phyloP scores from a whole-genome alignment of 768 basidiomycete species.

The Hydnomerulius pinastri region DNA sequence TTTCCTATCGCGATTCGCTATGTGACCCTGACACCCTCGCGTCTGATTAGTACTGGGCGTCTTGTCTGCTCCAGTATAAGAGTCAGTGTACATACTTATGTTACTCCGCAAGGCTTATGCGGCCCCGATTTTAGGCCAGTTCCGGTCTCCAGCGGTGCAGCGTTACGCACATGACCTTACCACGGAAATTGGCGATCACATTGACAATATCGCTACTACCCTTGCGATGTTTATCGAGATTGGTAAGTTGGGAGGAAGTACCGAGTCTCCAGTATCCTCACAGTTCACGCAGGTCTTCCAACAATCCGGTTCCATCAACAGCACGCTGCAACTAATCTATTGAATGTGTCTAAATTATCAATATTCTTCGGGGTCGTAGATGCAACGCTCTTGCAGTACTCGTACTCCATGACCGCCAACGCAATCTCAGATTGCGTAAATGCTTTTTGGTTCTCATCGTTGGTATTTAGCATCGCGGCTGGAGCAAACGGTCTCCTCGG shows the following conservation, averaged over 20 bases:
- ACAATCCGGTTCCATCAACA: constrained; percentile 55
- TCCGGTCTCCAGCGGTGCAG: constrained; percentile 50
- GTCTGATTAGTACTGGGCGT: constrained; percentile 49
- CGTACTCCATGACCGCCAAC: constrained; percentile 32
- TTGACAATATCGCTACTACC: constrained; percentile 49
- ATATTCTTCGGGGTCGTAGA: constrained; percentile 56
- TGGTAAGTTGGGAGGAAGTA: constrained; percentile 32
- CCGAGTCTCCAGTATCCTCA: background rate
- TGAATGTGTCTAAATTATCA: constrained; percentile 55
- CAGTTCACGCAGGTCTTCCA: constrained; percentile 42
- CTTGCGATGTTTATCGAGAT: constrained; percentile 53
- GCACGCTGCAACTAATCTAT: constrained; percentile 46
- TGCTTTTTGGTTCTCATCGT: constrained; percentile 53
- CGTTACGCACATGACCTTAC: constrained; percentile 51
- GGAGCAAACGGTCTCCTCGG: constrained; percentile 54
- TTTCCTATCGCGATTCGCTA: background rate
- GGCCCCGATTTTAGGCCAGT: constrained; percentile 40
- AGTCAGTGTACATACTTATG: constrained; percentile 23
- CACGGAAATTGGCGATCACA: constrained; percentile 50
- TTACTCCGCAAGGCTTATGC: background rate
- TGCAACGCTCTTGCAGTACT: constrained; percentile 48
- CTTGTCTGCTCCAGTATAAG: constrained; percentile 47
- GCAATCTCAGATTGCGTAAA: constrained; percentile 44
- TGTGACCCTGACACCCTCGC: background rate
- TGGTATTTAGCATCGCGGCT: constrained; percentile 53